Conservation (phyloP, 2,329 filamentous ascomycete species). For the Penicillium hesseltinei region DNA sequence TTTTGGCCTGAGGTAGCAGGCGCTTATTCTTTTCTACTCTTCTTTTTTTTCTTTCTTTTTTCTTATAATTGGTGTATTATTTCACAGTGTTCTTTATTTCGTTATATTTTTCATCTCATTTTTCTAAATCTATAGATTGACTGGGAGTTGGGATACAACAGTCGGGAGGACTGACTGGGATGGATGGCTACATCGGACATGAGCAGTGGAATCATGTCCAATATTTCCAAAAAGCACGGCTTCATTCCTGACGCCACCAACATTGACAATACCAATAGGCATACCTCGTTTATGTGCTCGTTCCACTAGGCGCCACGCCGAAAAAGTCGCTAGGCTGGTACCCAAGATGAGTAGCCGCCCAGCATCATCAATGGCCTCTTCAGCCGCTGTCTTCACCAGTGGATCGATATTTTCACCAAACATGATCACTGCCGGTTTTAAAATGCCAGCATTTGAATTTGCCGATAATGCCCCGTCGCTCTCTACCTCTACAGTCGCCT, state of each 20-base stretch:
- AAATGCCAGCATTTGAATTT: conserved; percentile 67
- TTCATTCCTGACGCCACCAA: conserved; percentile 55
- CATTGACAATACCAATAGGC: conserved; percentile 82
- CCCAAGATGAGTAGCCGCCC: conserved; percentile 76
- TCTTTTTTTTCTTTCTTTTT: background rate
- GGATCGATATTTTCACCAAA: conserved; percentile 84
- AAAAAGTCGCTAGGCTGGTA: conserved; percentile 91
- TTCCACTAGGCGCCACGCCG: conserved; percentile 86
- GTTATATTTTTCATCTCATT: background rate
- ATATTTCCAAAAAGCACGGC: conserved; percentile 40
- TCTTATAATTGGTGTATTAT: too few species aligned
- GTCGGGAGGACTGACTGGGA: conserved; percentile 44
- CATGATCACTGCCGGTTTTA: conserved; percentile 95
- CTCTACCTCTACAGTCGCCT: conserved; percentile 66
- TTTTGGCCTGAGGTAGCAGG: conserved; percentile 16
- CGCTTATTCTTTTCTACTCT: background rate
- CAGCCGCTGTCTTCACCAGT: conserved; percentile 70
- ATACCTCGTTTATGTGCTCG: conserved; percentile 77
- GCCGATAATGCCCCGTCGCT: conserved; percentile 73
- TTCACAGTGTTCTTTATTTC: background rate
- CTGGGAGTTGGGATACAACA: conserved; percentile 35
- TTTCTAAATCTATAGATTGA: conserved; percentile 6
- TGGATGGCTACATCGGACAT: conserved; percentile 45
- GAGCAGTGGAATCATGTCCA: conserved; percentile 22
- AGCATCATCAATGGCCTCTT: conserved; percentile 74